Percentiles rank a stretch among this genome's conserved stretches.
These are phyloP conservation scores for Naematelia aurantialba DNA, from an alignment of 768 basidiomycete species.

Conservation along the genomic window DNA sequence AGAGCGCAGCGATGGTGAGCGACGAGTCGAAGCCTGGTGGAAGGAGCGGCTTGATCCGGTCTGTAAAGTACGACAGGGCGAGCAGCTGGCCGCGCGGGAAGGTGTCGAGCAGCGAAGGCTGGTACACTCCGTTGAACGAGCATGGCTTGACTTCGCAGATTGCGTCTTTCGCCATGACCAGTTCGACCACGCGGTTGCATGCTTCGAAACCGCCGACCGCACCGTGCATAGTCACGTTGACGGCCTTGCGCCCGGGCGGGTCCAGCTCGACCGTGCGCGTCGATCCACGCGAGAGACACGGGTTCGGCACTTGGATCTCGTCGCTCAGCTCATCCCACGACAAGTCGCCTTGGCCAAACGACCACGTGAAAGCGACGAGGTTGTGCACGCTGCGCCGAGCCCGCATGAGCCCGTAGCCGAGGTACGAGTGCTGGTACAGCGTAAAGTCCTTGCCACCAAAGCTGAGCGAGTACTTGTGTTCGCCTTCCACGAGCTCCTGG, in stretches of 20 bases:
- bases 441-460: conserved; percentile 70
- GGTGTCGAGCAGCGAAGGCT: conserved; percentile 82
- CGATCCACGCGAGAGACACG: conserved; percentile 73
- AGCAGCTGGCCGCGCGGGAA: conserved; percentile 82
- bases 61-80: conserved; percentile 97
- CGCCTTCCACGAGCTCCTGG: conserved; percentile 64
- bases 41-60: conserved; percentile 79
- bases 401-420: conserved; percentile 92
- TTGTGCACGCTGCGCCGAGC: conserved; percentile 80
- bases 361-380: conserved; percentile 79
- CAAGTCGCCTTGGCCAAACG: conserved; percentile 49
- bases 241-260: conserved; percentile 51
- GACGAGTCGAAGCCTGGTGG: conserved; percentile 27
- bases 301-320: conserved; percentile 61
- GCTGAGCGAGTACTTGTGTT: conserved; percentile 80
- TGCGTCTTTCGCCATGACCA: conserved; percentile 94
- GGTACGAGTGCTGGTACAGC: conserved; percentile 94
- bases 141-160: conserved; percentile 90
- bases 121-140: conserved; percentile 95
- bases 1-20: conserved; percentile 61
- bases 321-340: conserved; percentile 50
- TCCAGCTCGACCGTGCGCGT: conserved; percentile 63
- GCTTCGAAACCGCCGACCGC: conserved; percentile 78
- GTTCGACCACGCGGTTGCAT: conserved; percentile 74
- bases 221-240: conserved; percentile 81